These are phyloP conservation scores for Liquidambar formosana DNA, from an alignment of 164 flowering plant genomes.

Conservation along the genomic window DNA sequence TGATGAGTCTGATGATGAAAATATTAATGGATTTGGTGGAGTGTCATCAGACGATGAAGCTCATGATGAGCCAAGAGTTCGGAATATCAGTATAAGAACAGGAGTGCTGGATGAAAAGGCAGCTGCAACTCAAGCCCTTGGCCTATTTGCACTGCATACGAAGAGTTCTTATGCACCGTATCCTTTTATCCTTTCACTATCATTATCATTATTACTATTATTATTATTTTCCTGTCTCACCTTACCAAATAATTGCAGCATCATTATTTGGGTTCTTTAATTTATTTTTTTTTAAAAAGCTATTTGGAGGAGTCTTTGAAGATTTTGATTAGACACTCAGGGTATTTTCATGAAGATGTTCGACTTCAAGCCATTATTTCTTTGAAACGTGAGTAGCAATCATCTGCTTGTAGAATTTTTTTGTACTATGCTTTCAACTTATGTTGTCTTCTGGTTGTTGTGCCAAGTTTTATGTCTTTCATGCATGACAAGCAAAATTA, in stretches of 20 bases:
- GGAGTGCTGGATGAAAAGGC: conserved; percentile 99
- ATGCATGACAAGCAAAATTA: not conserved
- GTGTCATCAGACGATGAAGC: conserved; percentile 98
- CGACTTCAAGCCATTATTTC: conserved; percentile 84
- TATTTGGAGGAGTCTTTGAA: conserved; percentile 88
- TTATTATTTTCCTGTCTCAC: not conserved
- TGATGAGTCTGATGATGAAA: conserved; percentile 88
- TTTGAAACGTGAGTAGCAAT: conserved; percentile 73
- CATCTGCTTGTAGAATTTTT: not conserved
- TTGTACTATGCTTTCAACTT: not conserved
- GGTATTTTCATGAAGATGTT: conserved; percentile 97
- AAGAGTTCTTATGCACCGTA: conserved; percentile 87
- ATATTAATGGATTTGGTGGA: conserved; percentile 71
- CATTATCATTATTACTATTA: not conserved
- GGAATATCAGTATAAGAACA: conserved; percentile 92
- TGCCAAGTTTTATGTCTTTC: not conserved
- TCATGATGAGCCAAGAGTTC: conserved; percentile 89
- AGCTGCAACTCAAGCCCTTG: conserved; percentile 98
- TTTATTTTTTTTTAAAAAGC: conserved; percentile 40
- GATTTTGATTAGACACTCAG: conserved; percentile 72
- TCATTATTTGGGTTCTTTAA: conserved; percentile 36
- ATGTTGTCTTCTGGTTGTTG: not conserved
- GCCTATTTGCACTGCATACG: conserved; percentile 83
- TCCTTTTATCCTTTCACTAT: conserved; percentile 37
- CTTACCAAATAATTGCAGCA: not conserved